A percentile compares a stretch with the other conserved stretches of the same genome.
Evolutionary conservation across 2,329 filamentous ascomycete species (phyloP).

Genomic region (Pseudonectria buxi): DNA sequence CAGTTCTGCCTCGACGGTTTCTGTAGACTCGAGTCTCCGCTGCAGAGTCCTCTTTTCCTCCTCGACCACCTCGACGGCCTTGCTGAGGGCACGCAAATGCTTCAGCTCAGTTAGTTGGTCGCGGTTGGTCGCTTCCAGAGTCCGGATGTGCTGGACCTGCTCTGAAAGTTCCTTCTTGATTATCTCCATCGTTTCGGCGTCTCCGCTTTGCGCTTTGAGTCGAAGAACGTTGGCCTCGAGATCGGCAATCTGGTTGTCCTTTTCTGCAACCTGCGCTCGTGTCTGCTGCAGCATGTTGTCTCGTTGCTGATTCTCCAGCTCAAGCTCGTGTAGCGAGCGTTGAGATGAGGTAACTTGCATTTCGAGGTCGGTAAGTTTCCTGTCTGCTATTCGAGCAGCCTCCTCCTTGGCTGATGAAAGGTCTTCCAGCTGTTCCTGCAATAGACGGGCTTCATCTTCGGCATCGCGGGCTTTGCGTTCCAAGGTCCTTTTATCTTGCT

Average conservation of each 20-base stretch:
- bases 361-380: slow-evolving; percentile 48
- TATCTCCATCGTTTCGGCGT: slow-evolving; percentile 76
- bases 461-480: slow-evolving; percentile 64
- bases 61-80: slow-evolving; percentile 87
- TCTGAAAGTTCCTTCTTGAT: slow-evolving; percentile 85
- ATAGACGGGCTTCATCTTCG: slow-evolving; percentile 63
- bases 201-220: slow-evolving; percentile 79
- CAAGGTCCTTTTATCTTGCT: slow-evolving; percentile 55
- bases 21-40: slow-evolving; percentile 67
- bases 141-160: slow-evolving; percentile 85
- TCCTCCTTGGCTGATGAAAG: slow-evolving; percentile 57
- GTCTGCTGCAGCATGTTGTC: slow-evolving; percentile 50
- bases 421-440: slow-evolving; percentile 81
- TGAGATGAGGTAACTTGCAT: slow-evolving; percentile 41
- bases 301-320: slow-evolving; percentile 50
- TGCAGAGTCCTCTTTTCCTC: slow-evolving; percentile 87
- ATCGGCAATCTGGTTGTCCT: slow-evolving; percentile 63
- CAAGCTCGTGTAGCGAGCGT: slow-evolving; percentile 48
- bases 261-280: slow-evolving; percentile 61
- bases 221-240: slow-evolving; percentile 79
- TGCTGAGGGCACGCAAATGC: slow-evolving; percentile 71
- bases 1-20: slow-evolving; percentile 67
- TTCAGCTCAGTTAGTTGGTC: slow-evolving; percentile 76
- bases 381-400: slow-evolving; percentile 55
- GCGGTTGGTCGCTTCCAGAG: slow-evolving; percentile 71